These are phyloP conservation scores for Colletotrichum lini DNA, from an alignment of 2,329 filamentous ascomycete genomes.

Conservation along the genomic window DNA sequence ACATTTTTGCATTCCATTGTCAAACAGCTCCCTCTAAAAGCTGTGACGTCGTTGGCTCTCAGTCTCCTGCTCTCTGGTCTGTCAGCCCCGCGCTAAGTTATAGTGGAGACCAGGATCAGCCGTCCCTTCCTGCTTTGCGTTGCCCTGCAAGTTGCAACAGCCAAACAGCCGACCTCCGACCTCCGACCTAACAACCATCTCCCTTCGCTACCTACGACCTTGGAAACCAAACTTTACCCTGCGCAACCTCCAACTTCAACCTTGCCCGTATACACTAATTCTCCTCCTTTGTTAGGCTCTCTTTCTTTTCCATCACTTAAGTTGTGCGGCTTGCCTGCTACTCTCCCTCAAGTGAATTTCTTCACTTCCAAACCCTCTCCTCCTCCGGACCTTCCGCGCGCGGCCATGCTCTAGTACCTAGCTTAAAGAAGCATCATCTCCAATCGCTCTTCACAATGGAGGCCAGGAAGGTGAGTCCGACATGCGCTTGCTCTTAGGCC, in stretches of 20 bases:
- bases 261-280: conserved; percentile 2
- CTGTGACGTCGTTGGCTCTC: conserved; percentile 30
- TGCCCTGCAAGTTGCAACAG: conserved; percentile 24
- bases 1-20: not conserved
- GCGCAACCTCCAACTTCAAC: conserved; percentile 23
- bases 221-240: conserved; percentile 20
- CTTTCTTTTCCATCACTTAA: conserved; percentile 8
- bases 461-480: conserved; percentile 55
- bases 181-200: conserved; percentile 16
- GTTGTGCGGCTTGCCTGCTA: conserved; percentile 30
- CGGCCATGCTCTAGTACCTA: conserved; percentile 41
- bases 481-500: not conserved
- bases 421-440: conserved; percentile 38
- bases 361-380: conserved; percentile 10
- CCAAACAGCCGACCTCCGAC: not conserved
- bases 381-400: conserved; percentile 28
- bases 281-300: not conserved
- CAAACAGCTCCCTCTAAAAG: conserved; percentile 6
- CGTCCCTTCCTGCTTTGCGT: conserved; percentile 23
- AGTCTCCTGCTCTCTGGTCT: conserved; percentile 18
- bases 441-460: conserved; percentile 52
- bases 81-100: conserved; percentile 39
- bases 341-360: conserved; percentile 32
- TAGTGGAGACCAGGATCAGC: conserved; percentile 33
- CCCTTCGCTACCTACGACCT: conserved; percentile 14